Base-by-base conservation (phyloP, 2,329 filamentous ascomycete species). In the Calonectria hawksworthii region DNA sequence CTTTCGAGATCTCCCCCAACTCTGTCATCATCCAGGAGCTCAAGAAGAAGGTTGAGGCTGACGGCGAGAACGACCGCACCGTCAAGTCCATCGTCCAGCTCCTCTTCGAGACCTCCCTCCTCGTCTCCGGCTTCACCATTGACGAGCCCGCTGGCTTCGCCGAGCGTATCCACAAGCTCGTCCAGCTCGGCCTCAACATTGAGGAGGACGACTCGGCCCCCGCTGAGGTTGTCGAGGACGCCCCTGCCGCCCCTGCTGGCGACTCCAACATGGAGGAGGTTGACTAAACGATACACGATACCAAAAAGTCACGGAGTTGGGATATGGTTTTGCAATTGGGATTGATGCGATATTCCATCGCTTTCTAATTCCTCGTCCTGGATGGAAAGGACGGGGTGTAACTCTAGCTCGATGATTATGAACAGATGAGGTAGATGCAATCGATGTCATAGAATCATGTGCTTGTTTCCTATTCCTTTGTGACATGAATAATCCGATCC, bases 241-340 rank as follows among this genome's bases (percentile, higher is more conserved):
- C 94, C 47, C 73, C 88, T 76, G 87, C 86, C 74, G 88, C 89
- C 78, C 91, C 92, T 86, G 89, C 94, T 79, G 94, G 93, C 82
- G 96, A 98, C 93, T 98, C 94, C 90, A 94, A 96, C 87, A 99
- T 99, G 97, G 97, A 99, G 93, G 97, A 99, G 93, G 97, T 99
- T 86, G 97, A 99, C 92, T 99, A 98, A 90, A 83, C 56, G 75
- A 75, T 74, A 83, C 76, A 82, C 83, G 83, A 85, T 82, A 85
- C 83, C 83, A 78, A 86, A 86, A 86, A 85, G 83, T 85, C 84
- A 82, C 78, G 86, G 86, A 87, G 86, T 87, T 87, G 84, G 82
- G 83, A 74, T 80, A 79, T 81, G 78, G 79, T 82, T 84, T 83
- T 80, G 81, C 64, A 74, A 63, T 74, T 63, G 74, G 70, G 65